Evolutionary conservation across 306 rosid genomes (phyloP).

Genomic region (Macrotyloma uniflorum): DNA sequence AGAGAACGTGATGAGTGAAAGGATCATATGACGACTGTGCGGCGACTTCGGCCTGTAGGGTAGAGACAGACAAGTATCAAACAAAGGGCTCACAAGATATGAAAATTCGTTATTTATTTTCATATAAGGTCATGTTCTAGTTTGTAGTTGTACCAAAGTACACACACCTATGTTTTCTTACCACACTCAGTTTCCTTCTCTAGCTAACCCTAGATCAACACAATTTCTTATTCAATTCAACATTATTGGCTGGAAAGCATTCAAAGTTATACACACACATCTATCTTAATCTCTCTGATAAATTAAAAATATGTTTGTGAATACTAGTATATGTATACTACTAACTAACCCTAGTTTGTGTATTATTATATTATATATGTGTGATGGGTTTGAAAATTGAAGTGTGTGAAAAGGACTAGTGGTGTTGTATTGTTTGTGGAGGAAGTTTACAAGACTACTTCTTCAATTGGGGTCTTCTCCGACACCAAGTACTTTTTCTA

Average conservation of each 20-base stretch:
- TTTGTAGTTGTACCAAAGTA: slow-evolving; percentile 20
- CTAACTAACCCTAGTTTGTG: no score
- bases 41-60: slow-evolving; percentile 51
- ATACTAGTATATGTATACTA: no score
- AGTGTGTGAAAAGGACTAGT: slow-evolving; percentile 56
- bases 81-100: slow-evolving; percentile 50
- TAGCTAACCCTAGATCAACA: no score
- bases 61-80: slow-evolving; percentile 69
- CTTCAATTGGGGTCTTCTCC: slow-evolving; percentile 39
- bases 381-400: background rate
- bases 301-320: no score
- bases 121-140: background rate
- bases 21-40: slow-evolving; percentile 50
- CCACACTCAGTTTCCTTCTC: background rate
- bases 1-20: slow-evolving; percentile 40
- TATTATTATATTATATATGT: no score
- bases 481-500: background rate
- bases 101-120: slow-evolving; percentile 20
- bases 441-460: slow-evolving; percentile 45
- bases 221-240: background rate
- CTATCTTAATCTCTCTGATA: no score
- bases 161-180: background rate
- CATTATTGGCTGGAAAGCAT: slow-evolving; percentile 15
- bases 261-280: no score
- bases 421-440: slow-evolving; percentile 25